Evolutionary conservation across 805 yeast genomes (phyloP).

Genomic region (Starmerella potacharoeniae): DNA sequence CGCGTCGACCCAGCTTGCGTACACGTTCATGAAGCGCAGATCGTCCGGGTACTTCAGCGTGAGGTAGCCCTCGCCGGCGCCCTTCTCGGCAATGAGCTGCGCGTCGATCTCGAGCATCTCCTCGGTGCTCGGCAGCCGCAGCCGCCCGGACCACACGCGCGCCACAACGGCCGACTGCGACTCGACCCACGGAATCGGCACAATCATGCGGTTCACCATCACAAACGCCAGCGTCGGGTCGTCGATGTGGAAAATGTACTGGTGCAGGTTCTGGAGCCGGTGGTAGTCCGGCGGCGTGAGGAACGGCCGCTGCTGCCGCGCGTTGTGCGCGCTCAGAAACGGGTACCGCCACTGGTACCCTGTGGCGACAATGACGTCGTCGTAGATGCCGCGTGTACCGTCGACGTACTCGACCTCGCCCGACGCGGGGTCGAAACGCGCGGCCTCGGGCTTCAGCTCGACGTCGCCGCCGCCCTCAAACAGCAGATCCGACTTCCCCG

Average conservation of each 20-base stretch:
- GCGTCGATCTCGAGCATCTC: slow-evolving; percentile 37
- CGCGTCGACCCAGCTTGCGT: not conserved
- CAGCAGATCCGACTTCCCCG: slow-evolving; percentile 31
- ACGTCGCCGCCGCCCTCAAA: slow-evolving; percentile 27
- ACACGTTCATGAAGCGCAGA: slow-evolving; percentile 38
- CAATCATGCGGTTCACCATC: slow-evolving; percentile 34
- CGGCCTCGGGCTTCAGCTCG: slow-evolving; percentile 19
- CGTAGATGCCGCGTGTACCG: slow-evolving; percentile 40
- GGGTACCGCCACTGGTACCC: slow-evolving; percentile 65
- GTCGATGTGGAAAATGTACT: slow-evolving; percentile 43
- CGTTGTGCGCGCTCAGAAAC: slow-evolving; percentile 31
- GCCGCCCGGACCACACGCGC: slow-evolving; percentile 46
- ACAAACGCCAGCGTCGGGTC: slow-evolving; percentile 57
- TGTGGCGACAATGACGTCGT: slow-evolving; percentile 55
- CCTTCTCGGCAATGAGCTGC: slow-evolving; percentile 33
- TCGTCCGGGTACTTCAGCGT: slow-evolving; percentile 46
- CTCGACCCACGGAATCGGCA: slow-evolving; percentile 31
- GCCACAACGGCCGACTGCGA: slow-evolving; percentile 57
- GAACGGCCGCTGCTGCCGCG: slow-evolving; percentile 12
- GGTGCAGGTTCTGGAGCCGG: slow-evolving; percentile 43
- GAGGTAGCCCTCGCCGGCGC: slow-evolving; percentile 41
- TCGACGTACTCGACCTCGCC: slow-evolving; percentile 36
- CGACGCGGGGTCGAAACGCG: slow-evolving; percentile 29
- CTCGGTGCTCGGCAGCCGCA: slow-evolving; percentile 38
- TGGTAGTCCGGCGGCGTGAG: slow-evolving; percentile 32